Conservation (phyloP, 1,139 yeast genomes). For the Scheffersomyces lignicola region DNA sequence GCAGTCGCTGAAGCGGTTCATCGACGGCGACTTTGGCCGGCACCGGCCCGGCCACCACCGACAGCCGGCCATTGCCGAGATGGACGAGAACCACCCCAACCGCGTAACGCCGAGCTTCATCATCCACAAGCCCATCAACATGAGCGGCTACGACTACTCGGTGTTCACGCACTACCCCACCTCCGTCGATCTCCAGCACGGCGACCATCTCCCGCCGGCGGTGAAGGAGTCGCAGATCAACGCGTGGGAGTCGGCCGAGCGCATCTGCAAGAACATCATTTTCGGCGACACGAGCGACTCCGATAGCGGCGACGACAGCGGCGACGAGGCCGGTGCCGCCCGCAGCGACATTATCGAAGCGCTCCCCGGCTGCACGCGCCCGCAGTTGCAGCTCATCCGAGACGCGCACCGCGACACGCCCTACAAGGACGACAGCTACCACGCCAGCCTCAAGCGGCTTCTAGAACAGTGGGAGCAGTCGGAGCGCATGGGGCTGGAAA, state of each 20-base stretch:
- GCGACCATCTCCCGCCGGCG: conserved; percentile 22
- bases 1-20: conserved; percentile 20
- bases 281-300: conserved; percentile 34
- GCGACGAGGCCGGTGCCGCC: conserved; percentile 8
- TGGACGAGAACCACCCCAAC: conserved; percentile 11
- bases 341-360: conserved; percentile 18
- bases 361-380: conserved; percentile 44
- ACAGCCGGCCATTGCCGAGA: conserved; percentile 6
- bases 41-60: not conserved
- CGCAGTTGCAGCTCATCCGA: conserved; percentile 30
- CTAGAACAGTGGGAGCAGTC: conserved; percentile 35
- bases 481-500: conserved; percentile 33
- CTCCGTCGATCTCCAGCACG: conserved; percentile 20
- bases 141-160: conserved; percentile 26
- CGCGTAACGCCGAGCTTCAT: conserved; percentile 14
- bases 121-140: conserved; percentile 19
- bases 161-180: conserved; percentile 24
- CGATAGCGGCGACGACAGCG: conserved; percentile 21
- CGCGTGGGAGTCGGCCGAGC: conserved; percentile 51
- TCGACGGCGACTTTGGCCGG: conserved; percentile 1
- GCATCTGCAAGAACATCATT: conserved; percentile 34
- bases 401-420: conserved; percentile 8
- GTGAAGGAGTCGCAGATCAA: conserved; percentile 39
- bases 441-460: conserved; percentile 30
- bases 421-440: conserved; percentile 8